Base-by-base conservation (phyloP, 2,329 filamentous ascomycete species). In the Aureobasidium sp. region DNA sequence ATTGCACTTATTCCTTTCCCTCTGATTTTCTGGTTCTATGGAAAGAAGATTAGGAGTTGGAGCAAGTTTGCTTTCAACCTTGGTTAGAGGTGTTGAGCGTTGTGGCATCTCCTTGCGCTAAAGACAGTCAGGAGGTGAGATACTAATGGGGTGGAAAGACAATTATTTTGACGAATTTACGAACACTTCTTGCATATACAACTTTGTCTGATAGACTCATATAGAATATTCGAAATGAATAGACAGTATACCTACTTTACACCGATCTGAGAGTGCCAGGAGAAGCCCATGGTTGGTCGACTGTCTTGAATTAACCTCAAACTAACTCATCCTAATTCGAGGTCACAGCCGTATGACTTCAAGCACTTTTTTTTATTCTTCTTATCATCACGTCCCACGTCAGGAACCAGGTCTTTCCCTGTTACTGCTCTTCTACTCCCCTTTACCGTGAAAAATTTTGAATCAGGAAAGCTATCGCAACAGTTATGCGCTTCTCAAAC, bases 11-110 rank as follows among this genome's bases (percentile, higher is more conserved):
- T 70, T 22, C 71, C 71, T 3, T 65, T 65, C 6, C 70, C 71
- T 5, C 62, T 73, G 4, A 39, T 72, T 2, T 68, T 72, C 55
- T 72, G 68, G 61, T 64, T 65, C 9, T 71, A 70, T 53, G 70
- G 70, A 9, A 62, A 57, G 31, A 68, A 55, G 62, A 69, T 72
- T 14, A 47, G 68, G 39, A 64, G 59, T 8, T 55, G 62, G 63
- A 69, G 66, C 48, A 69, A 64, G 51, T 72, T 68, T 61, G 68
- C 64, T 14, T 61, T 61, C 8, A 39, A 42, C 29, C 48, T 61
- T 25, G 39, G 29, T 11, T 61, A 61, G 22, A 61, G 17, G 8
- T 15, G 4, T 15, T 22, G 12, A 17, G 20, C 31, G n/a, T 22
- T 36, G 15, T 20, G 4, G 5, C 31, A 9, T 34, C 4, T 3